Base-by-base conservation (phyloP, 129 eudicot genomes). In the Pulicaria dysenterica region DNA sequence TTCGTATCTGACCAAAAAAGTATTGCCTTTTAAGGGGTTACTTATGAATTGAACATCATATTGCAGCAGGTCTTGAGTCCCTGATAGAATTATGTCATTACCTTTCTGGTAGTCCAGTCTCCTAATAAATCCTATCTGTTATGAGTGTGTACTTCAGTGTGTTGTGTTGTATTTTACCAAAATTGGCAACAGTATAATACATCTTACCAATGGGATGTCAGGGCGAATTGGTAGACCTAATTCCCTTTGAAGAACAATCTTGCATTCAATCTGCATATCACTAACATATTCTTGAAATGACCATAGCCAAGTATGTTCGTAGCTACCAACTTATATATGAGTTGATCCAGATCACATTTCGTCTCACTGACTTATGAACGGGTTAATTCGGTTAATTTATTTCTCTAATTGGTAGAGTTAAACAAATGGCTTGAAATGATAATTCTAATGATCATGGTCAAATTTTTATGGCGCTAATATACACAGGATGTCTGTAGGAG, bases 91-190 rank as follows among this genome's bases (percentile, higher is more conserved):
- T 58, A 91, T 83, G 83, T 95, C 99, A 16, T 91, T 85, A 37
- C 99, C 99, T 74, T 95, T 95, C 82, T 95, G 99, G 81, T 74
- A 95, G 83, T 95, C 99, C 54, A 95, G 82, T 73, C 99, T 91
- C 77, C 99, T 97, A 75, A 95, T 88, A 68, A 95, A 95, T 34
- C 99, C 99, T 79, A 95, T 85, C 99, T 95, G 77, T 78, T 59
- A 62, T 53, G 45, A 43, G 42, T 40, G 67, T 61, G 42, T 40
- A 42, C 36, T 38, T 62, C 53, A 40, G 61, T 42, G 16, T 64
- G 19, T 64, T 24, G n/a, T 56, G 31, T 14, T 40, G 55, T 57
- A 43, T 68, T 46, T 54, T 24, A 46, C 34, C 45, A 55, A 46
- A 51, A 66, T 56, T 4, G 5, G 42, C 67, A 53, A 73, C 9